Base-by-base conservation (phyloP, 495 filamentous ascomycete species). In the Lindgomyces ingoldianus region DNA sequence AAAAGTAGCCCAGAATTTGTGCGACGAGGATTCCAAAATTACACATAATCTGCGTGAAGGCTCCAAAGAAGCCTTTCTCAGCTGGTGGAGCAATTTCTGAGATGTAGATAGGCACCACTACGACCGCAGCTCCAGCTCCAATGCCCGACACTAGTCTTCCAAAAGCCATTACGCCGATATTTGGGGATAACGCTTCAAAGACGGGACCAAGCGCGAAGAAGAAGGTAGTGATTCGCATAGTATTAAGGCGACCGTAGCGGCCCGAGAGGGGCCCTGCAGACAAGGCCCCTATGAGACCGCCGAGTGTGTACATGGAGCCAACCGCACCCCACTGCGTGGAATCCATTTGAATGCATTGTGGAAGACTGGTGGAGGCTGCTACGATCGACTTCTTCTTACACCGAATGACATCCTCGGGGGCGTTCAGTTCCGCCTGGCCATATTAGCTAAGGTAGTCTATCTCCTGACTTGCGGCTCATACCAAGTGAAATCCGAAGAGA, bases 81-180 rank as follows among this genome's bases (percentile, higher is more conserved):
- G 77, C 76, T 0, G 89, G 89, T 16, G 93, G 94, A 0, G 92
- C 89, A 18, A 96, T 81, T 74, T 98, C 95, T 18, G 90, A 91
- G 60, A 98, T 89, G 75, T 93, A 98, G 29, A 98, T 85, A n/a
- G 94, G 94, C 0, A 94, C 91, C n/a, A 96, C 88, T 22, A 98
- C 94, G 9, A 92, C 89, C 8, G 90, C 83, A 4, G 91, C 89
- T 6, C 95, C 94, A 8, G 92, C 89, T 4, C 89, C 94, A 1
- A 96, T 65, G 6, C 94, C 94, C 3, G 89, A 87, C 12, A 98
- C 74, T 19, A 95, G 80, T 29, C 95, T 81, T 24, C 94, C 94
- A 24, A 90, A 55, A 3, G 80, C 79, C 64, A 98, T 79, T 18
- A 89, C 59, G 0, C 79, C 69, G 22, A 96, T 88, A n/a, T 81